Base-by-base conservation (phyloP, 2,329 filamentous ascomycete genomes). In the Hypoxylon sp. region DNA sequence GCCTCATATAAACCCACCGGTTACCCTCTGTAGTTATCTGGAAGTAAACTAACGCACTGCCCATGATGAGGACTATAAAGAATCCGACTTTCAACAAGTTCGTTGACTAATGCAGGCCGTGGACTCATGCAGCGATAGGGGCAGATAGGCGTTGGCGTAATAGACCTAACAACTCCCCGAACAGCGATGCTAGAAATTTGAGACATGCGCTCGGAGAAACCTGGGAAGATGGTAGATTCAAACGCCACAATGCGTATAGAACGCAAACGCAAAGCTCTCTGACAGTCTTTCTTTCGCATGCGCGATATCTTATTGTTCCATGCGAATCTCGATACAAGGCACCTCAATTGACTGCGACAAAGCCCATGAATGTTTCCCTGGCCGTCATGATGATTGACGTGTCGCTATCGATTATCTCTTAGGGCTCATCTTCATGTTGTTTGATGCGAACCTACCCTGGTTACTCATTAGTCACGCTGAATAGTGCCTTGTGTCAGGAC, bases 61-160 rank as follows among this genome's bases (percentile, higher is more conserved):
- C 5, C 34, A 30, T 30, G 36, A 41, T 41, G 36, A 17, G 6
- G 36, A 7, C 6, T 41, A n/a, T 2, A n/a, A 17, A 41, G n/a
- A 55, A 36, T 14, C 50, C 34, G 34, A 28, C 34, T 30, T 41
- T 55, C 51, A 45, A 55, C 28, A 45, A 23, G 28, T 45, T 43
- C 11, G 51, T 41, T 30, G 14, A 17, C 51, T 55, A 30, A 55
- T 55, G 36, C 51, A 45, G 36, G 19, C 51, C 43, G 9, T 4
- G 34, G 23, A 19, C 19, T 7, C 36, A 36, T 25, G 51, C 36
- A 30, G 36, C 23, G n/a, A 43, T 13, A 28, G 28, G 36, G 21
- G 34, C n/a, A 7, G 34, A 53, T 25, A 32, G 25, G 28, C 38
- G 13, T 45, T 10, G 13, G 23, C 25, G 4, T 23, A 28, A 56